These are phyloP conservation scores for Fragilaria crotonensis DNA, from an alignment of 108 stramenopile species.

Conservation along the genomic window DNA sequence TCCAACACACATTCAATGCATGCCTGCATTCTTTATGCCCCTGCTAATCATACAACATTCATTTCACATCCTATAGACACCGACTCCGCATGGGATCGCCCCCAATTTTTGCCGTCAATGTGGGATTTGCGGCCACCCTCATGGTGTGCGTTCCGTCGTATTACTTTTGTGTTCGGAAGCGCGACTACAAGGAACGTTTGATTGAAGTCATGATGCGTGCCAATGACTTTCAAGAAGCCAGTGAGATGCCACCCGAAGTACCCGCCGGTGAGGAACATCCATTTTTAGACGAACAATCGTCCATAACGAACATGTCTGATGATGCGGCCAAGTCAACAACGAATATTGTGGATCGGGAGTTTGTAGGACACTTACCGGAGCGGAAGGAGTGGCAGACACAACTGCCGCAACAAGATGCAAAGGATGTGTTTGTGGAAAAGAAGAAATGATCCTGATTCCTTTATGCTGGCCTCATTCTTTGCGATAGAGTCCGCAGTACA, in stretches of 20 bases:
- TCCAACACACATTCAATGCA: not conserved
- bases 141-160: slow-evolving; percentile 58
- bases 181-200: slow-evolving; percentile 63
- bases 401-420: slow-evolving; percentile 41
- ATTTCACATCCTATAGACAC: slow-evolving; percentile 47
- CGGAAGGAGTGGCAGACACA: slow-evolving; percentile 75
- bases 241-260: slow-evolving; percentile 58
- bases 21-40: not conserved
- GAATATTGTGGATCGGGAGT: slow-evolving; percentile 30
- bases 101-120: slow-evolving; percentile 34
- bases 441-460: not conserved
- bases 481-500: no score
- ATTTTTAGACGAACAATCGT: slow-evolving; percentile 53
- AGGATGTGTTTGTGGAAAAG: slow-evolving; percentile 51
- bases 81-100: slow-evolving; percentile 66
- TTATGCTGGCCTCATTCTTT: no score
- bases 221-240: slow-evolving; percentile 68
- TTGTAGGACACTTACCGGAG: slow-evolving; percentile 58
- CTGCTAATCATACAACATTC: no score
- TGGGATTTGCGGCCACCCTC: slow-evolving; percentile 48
- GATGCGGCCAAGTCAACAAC: slow-evolving; percentile 1
- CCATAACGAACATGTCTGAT: no score
- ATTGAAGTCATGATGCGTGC: slow-evolving; percentile 81
- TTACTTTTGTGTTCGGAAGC: slow-evolving; percentile 68
- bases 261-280: slow-evolving; percentile 65